Evolutionary conservation across 1,284 basidiomycete species (phyloP).

Genomic region (Anthracocystis panici-leucophaei): DNA sequence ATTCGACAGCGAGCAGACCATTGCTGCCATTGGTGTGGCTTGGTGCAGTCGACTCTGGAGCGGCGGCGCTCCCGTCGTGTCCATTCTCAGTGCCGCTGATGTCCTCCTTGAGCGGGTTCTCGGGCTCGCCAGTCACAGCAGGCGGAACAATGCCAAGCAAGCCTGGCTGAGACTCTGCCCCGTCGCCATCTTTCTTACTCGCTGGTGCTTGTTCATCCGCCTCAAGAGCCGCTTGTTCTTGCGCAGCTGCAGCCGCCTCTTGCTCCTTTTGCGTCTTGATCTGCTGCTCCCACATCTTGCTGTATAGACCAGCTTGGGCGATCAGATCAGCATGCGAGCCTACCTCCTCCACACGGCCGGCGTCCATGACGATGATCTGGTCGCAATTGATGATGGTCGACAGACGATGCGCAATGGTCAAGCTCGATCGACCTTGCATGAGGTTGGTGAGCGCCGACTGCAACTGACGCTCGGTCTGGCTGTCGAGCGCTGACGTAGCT

Average conservation of each 20-base stretch:
- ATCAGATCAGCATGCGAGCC: constrained; percentile 67
- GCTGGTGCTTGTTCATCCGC: constrained; percentile 11
- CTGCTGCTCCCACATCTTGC: constrained; percentile 66
- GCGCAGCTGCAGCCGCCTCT: constrained; percentile 50
- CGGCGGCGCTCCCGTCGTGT: constrained; percentile 3
- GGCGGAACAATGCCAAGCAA: constrained; percentile 53
- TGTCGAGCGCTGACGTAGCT: constrained; percentile 75
- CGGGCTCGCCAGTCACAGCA: constrained; percentile 36
- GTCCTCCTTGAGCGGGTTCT: constrained; percentile 33
- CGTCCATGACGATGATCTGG: constrained; percentile 63
- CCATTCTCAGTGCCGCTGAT: neutral
- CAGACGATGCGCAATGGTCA: constrained; percentile 68
- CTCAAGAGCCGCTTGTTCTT: constrained; percentile 15
- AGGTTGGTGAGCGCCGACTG: constrained; percentile 64
- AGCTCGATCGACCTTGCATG: constrained; percentile 65
- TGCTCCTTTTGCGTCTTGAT: constrained; percentile 68
- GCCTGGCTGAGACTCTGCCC: constrained; percentile 22
- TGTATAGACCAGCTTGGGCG: constrained; percentile 55
- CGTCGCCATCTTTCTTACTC: constrained; percentile 1
- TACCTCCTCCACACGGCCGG: constrained; percentile 57
- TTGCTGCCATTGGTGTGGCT: constrained; percentile 8
- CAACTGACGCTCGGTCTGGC: constrained; percentile 64
- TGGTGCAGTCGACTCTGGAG: constrained; percentile 9
- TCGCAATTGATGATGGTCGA: constrained; percentile 69
- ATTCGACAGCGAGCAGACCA: constrained; percentile 13